phyloP scores from a whole-genome alignment of 257 asterid genomes.

The Solanum okadae region DNA sequence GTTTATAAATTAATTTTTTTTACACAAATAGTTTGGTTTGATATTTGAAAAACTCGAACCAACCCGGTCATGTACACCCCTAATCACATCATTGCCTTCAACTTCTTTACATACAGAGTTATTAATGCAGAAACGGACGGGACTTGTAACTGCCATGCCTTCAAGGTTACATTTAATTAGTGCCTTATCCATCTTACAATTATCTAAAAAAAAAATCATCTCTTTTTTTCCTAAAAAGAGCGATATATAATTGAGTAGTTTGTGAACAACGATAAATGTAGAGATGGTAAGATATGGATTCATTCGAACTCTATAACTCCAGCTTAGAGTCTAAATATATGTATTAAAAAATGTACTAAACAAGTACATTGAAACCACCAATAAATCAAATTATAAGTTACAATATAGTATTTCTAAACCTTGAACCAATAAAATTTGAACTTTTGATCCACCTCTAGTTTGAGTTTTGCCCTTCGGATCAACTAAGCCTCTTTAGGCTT shows the following conservation, averaged over 20 bases:
- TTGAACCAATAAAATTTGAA: background rate
- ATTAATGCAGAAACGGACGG: background rate
- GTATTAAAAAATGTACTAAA: background rate
- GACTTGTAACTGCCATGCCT: background rate
- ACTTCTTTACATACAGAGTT: background rate
- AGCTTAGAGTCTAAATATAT: background rate
- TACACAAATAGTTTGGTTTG: no score
- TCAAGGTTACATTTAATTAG: background rate
- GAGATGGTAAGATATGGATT: background rate
- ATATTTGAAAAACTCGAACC: no score
- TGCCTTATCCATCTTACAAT: background rate
- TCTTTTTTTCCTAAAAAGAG: background rate
- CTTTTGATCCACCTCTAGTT: background rate
- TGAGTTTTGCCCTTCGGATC: background rate
- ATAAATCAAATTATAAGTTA: background rate
- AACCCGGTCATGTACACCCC: no score
- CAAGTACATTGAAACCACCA: background rate
- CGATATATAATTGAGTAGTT: background rate
- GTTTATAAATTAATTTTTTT: no score
- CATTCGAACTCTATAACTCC: background rate
- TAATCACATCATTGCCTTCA: background rate
- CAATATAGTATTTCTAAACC: background rate
- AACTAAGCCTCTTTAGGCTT: background rate
- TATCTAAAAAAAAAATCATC: background rate
- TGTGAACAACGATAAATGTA: background rate